phyloP scores from a whole-genome alignment of 192 early-diverging fungal genomes.

The Pilaira anomala region DNA sequence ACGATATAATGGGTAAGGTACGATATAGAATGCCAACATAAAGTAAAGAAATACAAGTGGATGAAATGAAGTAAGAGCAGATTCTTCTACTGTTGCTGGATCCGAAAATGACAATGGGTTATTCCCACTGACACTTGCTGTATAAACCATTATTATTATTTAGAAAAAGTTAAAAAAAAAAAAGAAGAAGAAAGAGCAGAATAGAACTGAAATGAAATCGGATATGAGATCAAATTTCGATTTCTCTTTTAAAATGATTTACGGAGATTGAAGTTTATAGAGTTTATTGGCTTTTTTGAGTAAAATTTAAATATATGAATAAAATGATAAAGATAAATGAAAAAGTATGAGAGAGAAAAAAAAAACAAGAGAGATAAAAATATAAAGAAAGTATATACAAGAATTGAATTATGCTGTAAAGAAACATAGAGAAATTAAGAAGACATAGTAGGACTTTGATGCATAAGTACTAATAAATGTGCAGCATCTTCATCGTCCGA shows the following conservation, averaged over 20 bases:
- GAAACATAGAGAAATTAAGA: background rate
- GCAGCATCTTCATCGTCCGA: conserved; percentile 24
- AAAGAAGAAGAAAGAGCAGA: background rate
- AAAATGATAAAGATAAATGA: conserved; percentile 53
- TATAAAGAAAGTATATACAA: no score
- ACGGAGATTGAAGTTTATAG: no score
- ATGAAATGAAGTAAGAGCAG: conserved; percentile 44
- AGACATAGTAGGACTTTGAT: conserved; percentile 10
- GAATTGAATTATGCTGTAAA: no score
- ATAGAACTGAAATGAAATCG: no score
- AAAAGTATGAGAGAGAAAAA: no score
- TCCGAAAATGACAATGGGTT: background rate
- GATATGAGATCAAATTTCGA: no score
- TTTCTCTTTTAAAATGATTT: no score
- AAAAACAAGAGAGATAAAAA: no score
- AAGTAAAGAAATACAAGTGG: conserved; percentile 54
- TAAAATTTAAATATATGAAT: conserved; percentile 60
- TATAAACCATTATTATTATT: background rate
- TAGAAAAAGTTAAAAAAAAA: background rate
- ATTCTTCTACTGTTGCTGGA: background rate
- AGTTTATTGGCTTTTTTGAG: no score
- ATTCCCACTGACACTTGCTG: background rate
- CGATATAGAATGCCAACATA: conserved; percentile 49
- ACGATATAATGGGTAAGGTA: conserved; percentile 55
- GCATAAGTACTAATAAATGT: conserved; percentile 27